Evolutionary conservation across 2,329 filamentous ascomycete genomes (phyloP).

Genomic region (Colletotrichum magnum): DNA sequence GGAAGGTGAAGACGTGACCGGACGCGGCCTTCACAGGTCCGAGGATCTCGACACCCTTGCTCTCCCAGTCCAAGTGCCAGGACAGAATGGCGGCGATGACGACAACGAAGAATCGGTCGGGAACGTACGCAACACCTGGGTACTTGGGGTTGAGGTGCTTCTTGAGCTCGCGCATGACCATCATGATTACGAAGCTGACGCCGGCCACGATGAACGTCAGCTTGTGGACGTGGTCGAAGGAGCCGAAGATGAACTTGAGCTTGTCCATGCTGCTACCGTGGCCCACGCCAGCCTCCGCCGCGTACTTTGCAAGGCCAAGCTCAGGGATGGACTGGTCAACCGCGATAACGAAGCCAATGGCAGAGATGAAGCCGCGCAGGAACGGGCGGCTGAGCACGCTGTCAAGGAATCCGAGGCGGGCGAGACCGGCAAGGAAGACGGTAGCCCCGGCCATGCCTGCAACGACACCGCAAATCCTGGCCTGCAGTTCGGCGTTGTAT

Average conservation of each 20-base stretch:
- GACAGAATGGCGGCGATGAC: conserved; percentile 86
- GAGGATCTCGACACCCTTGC: conserved; percentile 84
- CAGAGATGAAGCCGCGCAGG: conserved; percentile 94
- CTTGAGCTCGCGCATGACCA: conserved; percentile 90
- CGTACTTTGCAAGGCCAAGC: conserved; percentile 79
- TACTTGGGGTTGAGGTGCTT: conserved; percentile 83
- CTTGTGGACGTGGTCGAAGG: conserved; percentile 76
- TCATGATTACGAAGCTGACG: conserved; percentile 87
- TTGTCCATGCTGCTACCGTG: conserved; percentile 93
- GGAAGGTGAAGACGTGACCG: conserved; percentile 82
- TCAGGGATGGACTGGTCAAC: conserved; percentile 96
- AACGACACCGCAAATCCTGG: conserved; percentile 88
- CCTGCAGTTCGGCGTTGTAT: conserved; percentile 79
- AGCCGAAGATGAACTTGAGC: conserved; percentile 80
- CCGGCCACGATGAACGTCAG: conserved; percentile 84
- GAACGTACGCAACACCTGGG: conserved; percentile 87
- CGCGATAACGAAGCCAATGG: conserved; percentile 95
- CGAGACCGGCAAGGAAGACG: conserved; percentile 88
- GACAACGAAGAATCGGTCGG: conserved; percentile 92
- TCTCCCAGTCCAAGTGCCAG: conserved; percentile 83
- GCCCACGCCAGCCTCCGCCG: conserved; percentile 74
- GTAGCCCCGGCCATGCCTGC: conserved; percentile 90
- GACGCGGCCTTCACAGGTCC: conserved; percentile 83
- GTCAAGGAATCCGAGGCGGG: conserved; percentile 91
- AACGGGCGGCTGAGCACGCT: conserved; percentile 95